Conservation (phyloP, 305 asterid genomes). For the Fraxinus nigra region DNA sequence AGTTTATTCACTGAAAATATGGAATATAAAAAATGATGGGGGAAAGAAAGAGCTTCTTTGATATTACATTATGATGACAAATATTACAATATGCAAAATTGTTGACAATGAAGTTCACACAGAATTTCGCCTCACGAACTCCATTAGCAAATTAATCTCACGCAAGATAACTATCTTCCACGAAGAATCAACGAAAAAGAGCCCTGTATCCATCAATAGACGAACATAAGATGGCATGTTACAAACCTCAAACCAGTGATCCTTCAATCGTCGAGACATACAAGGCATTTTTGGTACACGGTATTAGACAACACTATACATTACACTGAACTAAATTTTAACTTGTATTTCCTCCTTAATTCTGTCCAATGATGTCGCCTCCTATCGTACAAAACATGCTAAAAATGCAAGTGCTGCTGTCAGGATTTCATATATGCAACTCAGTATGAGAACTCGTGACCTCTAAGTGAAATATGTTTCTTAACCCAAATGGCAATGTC, state of each 20-base stretch:
- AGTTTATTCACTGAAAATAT: not conserved
- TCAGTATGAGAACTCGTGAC: slow-evolving; percentile 89
- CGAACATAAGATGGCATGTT: not conserved
- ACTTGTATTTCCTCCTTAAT: not conserved
- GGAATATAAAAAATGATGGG: not conserved
- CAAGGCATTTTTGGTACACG: not conserved
- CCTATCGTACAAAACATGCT: not conserved
- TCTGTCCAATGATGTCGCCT: not conserved
- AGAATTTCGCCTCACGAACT: slow-evolving; percentile 20
- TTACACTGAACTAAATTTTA: not conserved
- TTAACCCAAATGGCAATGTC: slow-evolving; percentile 90
- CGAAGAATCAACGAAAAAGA: not conserved
- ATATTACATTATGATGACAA: not conserved
- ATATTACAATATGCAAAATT: slow-evolving; percentile 24
- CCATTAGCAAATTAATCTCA: slow-evolving; percentile 17
- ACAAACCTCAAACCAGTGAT: slow-evolving; percentile 10
- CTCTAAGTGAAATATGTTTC: slow-evolving; percentile 75
- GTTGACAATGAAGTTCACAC: slow-evolving; percentile 20
- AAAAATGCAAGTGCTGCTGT: not conserved
- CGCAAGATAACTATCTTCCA: slow-evolving; percentile 14
- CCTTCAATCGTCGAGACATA: not conserved
- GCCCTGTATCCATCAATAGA: slow-evolving; percentile 15
- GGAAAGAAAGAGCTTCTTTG: not conserved
- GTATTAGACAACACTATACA: not conserved
- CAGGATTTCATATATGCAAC: slow-evolving; percentile 2